These are phyloP conservation scores for Arachis hypogaea DNA, from an alignment of 306 rosid species.

Conservation along the genomic window DNA sequence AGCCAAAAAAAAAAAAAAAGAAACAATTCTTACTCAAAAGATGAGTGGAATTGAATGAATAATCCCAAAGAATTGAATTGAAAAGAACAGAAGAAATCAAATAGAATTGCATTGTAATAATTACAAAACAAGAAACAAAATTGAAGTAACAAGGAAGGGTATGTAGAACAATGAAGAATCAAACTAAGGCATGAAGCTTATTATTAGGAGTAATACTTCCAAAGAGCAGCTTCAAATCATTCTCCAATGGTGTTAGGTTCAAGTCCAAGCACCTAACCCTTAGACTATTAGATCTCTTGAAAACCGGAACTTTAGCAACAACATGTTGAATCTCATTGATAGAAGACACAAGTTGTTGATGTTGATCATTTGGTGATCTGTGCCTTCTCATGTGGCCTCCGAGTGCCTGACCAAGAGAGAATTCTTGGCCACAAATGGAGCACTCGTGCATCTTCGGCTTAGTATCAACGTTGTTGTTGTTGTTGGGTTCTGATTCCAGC, in stretches of 20 bases:
- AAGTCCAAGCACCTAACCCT: conserved; percentile 64
- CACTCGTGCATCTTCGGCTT: conserved; percentile 60
- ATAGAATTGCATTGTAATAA: not conserved
- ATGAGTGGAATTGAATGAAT: conserved; percentile 6
- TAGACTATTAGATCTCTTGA: conserved; percentile 48
- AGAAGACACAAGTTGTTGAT: not conserved
- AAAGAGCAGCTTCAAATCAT: conserved; percentile 69
- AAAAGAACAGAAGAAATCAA: not conserved
- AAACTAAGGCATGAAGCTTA: conserved; percentile 44
- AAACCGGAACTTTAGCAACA: conserved; percentile 38
- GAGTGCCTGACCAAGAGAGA: conserved; percentile 77
- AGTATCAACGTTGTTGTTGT: not conserved
- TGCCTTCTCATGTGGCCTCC: conserved; percentile 93
- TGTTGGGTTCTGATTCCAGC: conserved; percentile 22
- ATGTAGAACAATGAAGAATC: not conserved
- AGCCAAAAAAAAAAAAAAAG: not conserved
- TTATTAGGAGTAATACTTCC: conserved; percentile 53
- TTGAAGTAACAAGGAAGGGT: too few relatives aligned
- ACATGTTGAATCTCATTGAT: not conserved
- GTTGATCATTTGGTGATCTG: conserved; percentile 20
- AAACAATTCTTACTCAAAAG: conserved; percentile 3
- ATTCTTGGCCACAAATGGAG: conserved; percentile 63
- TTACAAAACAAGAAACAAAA: too few relatives aligned
- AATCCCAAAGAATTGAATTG: not conserved
- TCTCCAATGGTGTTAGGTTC: conserved; percentile 83